A percentile compares a stretch with the other conserved stretches of the same genome.
phyloP scores from a whole-genome alignment of 345 rosid species.

The Arabidopsis thaliana region DNA sequence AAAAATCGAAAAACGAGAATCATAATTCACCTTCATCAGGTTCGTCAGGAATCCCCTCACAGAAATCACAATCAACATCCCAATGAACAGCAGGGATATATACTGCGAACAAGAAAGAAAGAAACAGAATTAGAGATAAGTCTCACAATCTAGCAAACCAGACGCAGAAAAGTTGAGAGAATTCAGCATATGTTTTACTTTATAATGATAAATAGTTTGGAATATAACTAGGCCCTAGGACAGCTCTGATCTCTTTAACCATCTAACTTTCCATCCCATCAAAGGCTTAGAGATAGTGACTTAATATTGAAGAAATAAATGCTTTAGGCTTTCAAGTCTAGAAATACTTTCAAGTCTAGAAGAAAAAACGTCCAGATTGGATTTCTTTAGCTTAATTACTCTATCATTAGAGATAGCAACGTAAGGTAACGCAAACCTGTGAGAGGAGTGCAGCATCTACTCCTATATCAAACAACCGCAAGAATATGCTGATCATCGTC shows the following conservation, averaged over 20 bases:
- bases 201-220: background rate
- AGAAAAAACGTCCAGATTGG: background rate
- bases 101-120: constrained; percentile 62
- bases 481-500: constrained; percentile 81
- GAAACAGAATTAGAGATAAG: constrained; percentile 14
- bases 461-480: constrained; percentile 93
- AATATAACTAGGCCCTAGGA: constrained; percentile 5
- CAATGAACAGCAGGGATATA: constrained; percentile 89
- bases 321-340: constrained; percentile 8
- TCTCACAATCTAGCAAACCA: constrained; percentile 2
- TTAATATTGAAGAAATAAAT: constrained; percentile 7
- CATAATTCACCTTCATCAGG: constrained; percentile 79
- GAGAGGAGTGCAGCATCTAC: constrained; percentile 84
- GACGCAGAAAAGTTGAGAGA: background rate
- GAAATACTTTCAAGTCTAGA: constrained; percentile 9
- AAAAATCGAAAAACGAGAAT: constrained; percentile 10
- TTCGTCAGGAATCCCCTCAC: constrained; percentile 94
- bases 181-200: constrained; percentile 7
- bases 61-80: constrained; percentile 87
- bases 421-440: constrained; percentile 61
- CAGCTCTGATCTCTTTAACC: constrained; percentile 1
- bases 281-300: constrained; percentile 10
- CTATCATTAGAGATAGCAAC: constrained; percentile 1
- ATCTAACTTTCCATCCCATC: constrained; percentile 18
- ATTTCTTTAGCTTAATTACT: background rate